Conservation (phyloP, 1,284 basidiomycete genomes). For the Naganishia sp. region DNA sequence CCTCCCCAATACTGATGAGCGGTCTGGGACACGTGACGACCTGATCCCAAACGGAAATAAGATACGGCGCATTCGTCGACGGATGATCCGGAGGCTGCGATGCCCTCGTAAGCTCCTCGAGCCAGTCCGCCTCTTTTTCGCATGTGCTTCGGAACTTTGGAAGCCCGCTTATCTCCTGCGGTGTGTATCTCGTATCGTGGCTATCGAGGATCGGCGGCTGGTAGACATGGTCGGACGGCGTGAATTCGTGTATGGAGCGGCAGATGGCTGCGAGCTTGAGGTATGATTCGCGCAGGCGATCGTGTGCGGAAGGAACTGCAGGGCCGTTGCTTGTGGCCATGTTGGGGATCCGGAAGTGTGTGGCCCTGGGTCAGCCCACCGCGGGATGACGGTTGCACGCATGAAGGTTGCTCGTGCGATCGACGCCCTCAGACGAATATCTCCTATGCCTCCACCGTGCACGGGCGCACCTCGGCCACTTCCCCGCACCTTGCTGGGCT, state of each 20-base stretch:
- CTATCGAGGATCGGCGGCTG: slow-evolving; percentile 28
- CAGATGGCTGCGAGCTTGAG: slow-evolving; percentile 9
- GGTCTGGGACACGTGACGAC: slow-evolving; percentile 63
- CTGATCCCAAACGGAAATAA: slow-evolving; percentile 64
- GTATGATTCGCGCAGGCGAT: slow-evolving; percentile 2
- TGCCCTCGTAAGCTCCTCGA: slow-evolving; percentile 22
- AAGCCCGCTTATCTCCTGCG: slow-evolving; percentile 19
- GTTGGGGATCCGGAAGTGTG: background rate
- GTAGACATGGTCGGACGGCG: slow-evolving; percentile 21
- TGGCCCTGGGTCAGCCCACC: background rate
- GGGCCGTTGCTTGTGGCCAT: background rate
- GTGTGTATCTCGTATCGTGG: slow-evolving; percentile 21
- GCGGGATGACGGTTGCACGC: no score
- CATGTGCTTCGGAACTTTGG: slow-evolving; percentile 22
- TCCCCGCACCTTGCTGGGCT: background rate
- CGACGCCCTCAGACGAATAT: background rate
- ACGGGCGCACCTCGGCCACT: slow-evolving; percentile 5
- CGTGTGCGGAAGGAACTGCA: background rate
- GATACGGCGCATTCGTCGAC: slow-evolving; percentile 32
- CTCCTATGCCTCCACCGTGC: background rate
- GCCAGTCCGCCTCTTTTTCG: slow-evolving; percentile 18
- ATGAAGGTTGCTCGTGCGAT: background rate
- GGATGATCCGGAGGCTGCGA: slow-evolving; percentile 20
- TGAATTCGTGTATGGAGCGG: slow-evolving; percentile 7
- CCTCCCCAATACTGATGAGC: slow-evolving; percentile 58